Conservation (phyloP, 306 rosid genomes). For the Medicago lupulina region DNA sequence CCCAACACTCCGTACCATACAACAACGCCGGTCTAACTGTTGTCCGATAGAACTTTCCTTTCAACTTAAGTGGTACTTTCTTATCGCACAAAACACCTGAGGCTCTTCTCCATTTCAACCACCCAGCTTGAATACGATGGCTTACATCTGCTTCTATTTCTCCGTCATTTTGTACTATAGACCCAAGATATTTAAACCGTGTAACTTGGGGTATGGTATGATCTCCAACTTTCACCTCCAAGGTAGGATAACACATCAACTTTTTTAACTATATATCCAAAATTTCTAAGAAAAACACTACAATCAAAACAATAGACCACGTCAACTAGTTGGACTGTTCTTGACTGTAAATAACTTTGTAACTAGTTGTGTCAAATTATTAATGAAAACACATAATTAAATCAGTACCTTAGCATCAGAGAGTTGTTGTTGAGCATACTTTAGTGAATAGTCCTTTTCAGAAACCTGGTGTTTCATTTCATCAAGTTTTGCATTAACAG, state of each 20-base stretch:
- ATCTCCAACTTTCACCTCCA: too few relatives aligned
- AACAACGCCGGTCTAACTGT: too few relatives aligned
- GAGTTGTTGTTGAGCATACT: slow-evolving; percentile 68
- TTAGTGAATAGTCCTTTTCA: slow-evolving; percentile 75
- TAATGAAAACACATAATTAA: slow-evolving; percentile 5
- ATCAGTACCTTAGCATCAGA: slow-evolving; percentile 80
- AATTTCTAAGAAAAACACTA: slow-evolving; percentile 11
- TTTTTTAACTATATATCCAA: background rate
- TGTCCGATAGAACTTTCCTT: too few relatives aligned
- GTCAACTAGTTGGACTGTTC: slow-evolving; percentile 8
- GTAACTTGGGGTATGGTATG: too few relatives aligned
- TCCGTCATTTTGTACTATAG: too few relatives aligned
- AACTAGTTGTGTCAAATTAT: slow-evolving; percentile 23
- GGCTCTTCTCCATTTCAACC: too few relatives aligned
- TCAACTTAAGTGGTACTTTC: too few relatives aligned
- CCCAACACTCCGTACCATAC: too few relatives aligned
- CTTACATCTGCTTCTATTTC: too few relatives aligned
- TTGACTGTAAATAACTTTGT: background rate
- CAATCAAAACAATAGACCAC: slow-evolving; percentile 13
- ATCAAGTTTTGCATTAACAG: slow-evolving; percentile 61
- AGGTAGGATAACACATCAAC: slow-evolving; percentile 30
- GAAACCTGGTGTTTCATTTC: slow-evolving; percentile 65
- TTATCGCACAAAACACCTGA: too few relatives aligned
- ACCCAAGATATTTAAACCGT: too few relatives aligned
- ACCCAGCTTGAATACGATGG: too few relatives aligned